A percentile compares a stretch with the other conserved stretches of the same genome.
Conservation (phyloP, 1,139 yeast species). For the Groenewaldozyma auringiensis region DNA sequence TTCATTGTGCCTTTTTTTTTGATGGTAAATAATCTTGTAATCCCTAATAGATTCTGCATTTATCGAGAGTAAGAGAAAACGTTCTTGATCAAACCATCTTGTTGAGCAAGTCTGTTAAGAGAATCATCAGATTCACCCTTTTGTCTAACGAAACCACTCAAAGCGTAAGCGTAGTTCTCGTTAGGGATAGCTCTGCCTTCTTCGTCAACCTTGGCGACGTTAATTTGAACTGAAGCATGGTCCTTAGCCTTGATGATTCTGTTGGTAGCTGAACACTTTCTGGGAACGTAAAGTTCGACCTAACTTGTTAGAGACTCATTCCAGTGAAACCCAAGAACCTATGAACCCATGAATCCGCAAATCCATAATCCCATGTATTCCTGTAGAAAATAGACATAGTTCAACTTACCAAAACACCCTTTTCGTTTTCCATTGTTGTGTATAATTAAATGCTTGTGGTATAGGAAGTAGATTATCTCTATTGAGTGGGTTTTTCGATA, state of each 20-base stretch:
- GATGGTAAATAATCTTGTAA: no score
- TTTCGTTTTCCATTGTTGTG: constrained; percentile 95
- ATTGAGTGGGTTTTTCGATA: not conserved
- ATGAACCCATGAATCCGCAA: no score
- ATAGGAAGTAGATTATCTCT: not conserved
- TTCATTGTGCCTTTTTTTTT: no score
- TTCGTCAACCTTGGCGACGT: constrained; percentile 83
- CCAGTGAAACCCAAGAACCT: no score
- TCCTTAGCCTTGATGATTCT: constrained; percentile 99
- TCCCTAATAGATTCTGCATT: constrained; percentile 25
- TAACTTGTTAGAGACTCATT: no score
- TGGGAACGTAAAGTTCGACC: constrained; percentile 99
- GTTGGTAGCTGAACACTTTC: constrained; percentile 99
- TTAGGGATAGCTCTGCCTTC: constrained; percentile 94
- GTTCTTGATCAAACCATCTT: constrained; percentile 96
- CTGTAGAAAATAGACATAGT: no score
- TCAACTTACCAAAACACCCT: constrained; percentile 99
- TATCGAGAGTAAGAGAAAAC: constrained; percentile 99
- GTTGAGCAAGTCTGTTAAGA: constrained; percentile 98
- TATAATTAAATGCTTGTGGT: not conserved
- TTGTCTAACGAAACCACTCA: constrained; percentile 88
- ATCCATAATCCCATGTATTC: no score
- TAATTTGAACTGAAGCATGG: constrained; percentile 96
- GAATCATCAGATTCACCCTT: constrained; percentile 98
- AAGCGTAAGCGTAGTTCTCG: constrained; percentile 89